Conservation (phyloP, 2,329 filamentous ascomycete genomes). For the Fusarium longipes region DNA sequence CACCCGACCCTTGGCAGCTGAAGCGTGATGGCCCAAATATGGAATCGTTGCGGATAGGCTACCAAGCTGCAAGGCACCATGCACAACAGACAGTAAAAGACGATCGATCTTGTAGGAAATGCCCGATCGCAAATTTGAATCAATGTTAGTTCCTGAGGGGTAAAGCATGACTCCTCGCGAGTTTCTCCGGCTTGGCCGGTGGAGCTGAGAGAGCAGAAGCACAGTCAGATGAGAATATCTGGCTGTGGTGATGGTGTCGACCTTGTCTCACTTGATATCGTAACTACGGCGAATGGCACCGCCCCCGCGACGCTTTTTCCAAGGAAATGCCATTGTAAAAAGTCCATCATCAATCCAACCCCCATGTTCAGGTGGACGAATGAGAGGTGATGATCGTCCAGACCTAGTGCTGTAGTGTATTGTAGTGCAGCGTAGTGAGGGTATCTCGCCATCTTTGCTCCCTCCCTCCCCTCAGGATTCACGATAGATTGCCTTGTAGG, state of each 20-base stretch:
- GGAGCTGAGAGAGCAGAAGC: constrained; percentile 31
- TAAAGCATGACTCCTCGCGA: constrained; percentile 44
- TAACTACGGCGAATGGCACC: constrained; percentile 21
- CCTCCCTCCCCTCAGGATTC: constrained; percentile 18
- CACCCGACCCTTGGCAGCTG: constrained; percentile 16
- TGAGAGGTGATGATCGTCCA: neutral
- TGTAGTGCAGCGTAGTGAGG: too few species aligned
- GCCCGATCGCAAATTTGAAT: constrained; percentile 47
- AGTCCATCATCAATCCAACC: constrained; percentile 11
- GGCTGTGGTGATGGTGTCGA: constrained; percentile 43
- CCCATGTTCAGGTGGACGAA: constrained; percentile 22
- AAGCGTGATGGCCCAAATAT: constrained; percentile 37
- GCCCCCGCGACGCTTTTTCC: constrained; percentile 27
- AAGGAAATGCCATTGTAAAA: constrained; percentile 16
- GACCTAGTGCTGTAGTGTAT: neutral
- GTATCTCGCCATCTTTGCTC: constrained; percentile 15
- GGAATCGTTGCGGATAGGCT: constrained; percentile 30
- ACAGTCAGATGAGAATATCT: constrained; percentile 48
- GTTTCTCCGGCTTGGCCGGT: constrained; percentile 29
- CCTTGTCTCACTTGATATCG: constrained; percentile 45
- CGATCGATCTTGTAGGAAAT: constrained; percentile 47
- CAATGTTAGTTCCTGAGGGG: constrained; percentile 37
- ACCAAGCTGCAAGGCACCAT: constrained; percentile 46
- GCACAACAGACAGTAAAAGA: constrained; percentile 34
- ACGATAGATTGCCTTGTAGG: constrained; percentile 7